Conservation (phyloP, 441 rosid genomes). For the Erysimum cheiri region DNA sequence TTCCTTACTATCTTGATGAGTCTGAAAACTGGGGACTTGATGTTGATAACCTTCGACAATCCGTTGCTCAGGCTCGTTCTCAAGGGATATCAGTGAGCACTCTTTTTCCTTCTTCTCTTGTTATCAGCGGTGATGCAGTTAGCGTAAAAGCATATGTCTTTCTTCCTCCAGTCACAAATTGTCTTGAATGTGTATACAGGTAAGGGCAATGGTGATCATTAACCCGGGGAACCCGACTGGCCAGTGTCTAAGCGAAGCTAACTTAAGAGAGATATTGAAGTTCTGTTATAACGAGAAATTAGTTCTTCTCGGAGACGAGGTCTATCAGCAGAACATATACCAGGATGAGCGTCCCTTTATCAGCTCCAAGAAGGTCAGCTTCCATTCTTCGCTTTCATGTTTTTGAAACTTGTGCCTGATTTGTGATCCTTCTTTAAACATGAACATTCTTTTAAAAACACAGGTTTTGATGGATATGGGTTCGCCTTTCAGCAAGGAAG, state of each 20-base stretch:
- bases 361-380: conserved; percentile 79
- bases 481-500: conserved; percentile 74
- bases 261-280: conserved; percentile 78
- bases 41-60: conserved; percentile 70
- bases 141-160: conserved; percentile 1
- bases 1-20: conserved; percentile 92
- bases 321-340: conserved; percentile 95
- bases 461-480: conserved; percentile 97
- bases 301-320: conserved; percentile 97
- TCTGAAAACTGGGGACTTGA: conserved; percentile 98
- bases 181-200: conserved; percentile 52
- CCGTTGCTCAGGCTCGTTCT: conserved; percentile 80
- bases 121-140: not conserved
- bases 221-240: conserved; percentile 99
- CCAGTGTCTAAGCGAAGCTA: conserved; percentile 91
- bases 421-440: conserved; percentile 14
- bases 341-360: conserved; percentile 95
- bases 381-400: conserved; percentile 9
- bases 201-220: conserved; percentile 95
- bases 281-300: conserved; percentile 82
- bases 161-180: conserved; percentile 18
- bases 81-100: conserved; percentile 84
- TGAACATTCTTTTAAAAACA: conserved; percentile 18
- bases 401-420: conserved; percentile 4
- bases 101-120: conserved; percentile 30